Evolutionary conservation across 2,329 filamentous ascomycete genomes (phyloP), one percentile per base, ranked within the genome.

Genomic region (Penicillium carneum): DNA sequence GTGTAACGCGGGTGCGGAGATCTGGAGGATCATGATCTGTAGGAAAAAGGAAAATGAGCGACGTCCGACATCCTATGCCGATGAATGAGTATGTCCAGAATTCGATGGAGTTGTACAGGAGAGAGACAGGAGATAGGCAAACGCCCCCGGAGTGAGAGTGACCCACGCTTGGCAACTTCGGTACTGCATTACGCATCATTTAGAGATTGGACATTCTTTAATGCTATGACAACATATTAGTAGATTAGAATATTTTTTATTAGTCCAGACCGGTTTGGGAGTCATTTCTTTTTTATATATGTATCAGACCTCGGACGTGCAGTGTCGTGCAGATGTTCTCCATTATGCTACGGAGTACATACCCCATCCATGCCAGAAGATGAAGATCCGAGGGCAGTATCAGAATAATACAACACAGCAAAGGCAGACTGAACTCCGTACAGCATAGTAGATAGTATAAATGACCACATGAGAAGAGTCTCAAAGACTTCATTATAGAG

Each of bases 1-100:
- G 63, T 68, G 72, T 64, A 68, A 62, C 60, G 68, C 66, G 68
- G 68, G 68, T 67, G 66, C 60, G 60, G 66, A 61, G 67, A 68
- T 68, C 71, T 68, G 69, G 69, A 69, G 68, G 70, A 73, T 79
- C 77, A 79, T 79, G 75, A 73, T 78, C 74, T 76, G 69, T 57
- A 63, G n/a, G 36, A 59, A 41, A 64, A 61, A 54, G 65, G 61
- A 54, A 71, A 76, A 74, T 55, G 72, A 76, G 68, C 61, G 70
- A 69, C 64, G 67, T 63, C 69, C 68, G 64, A 69, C 75, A 77
- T 76, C 63, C 64, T 73, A 43, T 56, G 53, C 41, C 53, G 54
- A 57, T 50, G 33, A 39, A 38, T 9, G n/a, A 26, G 34, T 42
- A 41, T 34, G 26, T 50, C 33, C 43, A 59, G 50, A 45, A 53